Base-by-base conservation (phyloP, 2,329 filamentous ascomycete species). In the Epichloe festucae region DNA sequence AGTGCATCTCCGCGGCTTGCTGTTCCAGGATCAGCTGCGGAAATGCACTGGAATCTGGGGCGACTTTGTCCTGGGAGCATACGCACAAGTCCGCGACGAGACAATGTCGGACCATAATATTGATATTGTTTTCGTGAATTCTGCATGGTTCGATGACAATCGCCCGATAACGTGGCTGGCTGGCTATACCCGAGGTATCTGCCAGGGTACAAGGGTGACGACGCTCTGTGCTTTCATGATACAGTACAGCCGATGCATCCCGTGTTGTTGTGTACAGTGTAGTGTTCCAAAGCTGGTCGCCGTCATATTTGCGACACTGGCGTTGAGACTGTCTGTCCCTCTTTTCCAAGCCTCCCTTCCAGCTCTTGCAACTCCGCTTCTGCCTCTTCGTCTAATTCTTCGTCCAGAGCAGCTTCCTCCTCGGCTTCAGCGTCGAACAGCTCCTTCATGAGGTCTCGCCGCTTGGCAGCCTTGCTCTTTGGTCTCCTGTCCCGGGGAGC, bases 401-500 rank as follows among this genome's bases (percentile, higher is more conserved):
- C 56, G 31, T 60, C 62, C 41, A 67, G 60, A 46, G 60, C 56
- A 10, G 52, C 52, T 49, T 68, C 64, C 47, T 63, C 65, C 21
- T 59, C 58, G 27, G 61, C 59, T 39, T 71, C 67, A 2, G 62
- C 64, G 41, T 66, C 61, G 19, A 67, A 57, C 39, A 72, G 54
- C 59, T 76, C 68, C 51, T 68, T 58, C 53, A 76, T 43, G 35
- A 74, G 49, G 15, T 72, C 68, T 31, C 65, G 62, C 48, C 67
- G 59, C 58, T 60, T 65, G 55, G 58, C 62, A 59, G 67, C 62
- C 62, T 70, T 54, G 50, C 68, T 65, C 65, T 72, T 77, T 7
- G 66, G 67, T 54, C 70, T 63, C 54, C 71, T 63, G 55, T 66
- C 65, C 6, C 59, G 56, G n/a, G n/a, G 61, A 56, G 60, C 57